Evolutionary conservation across 2,329 filamentous ascomycete genomes (phyloP), one percentile per base, ranked within the genome.

Genomic region (Phaeoacremonium minimum): DNA sequence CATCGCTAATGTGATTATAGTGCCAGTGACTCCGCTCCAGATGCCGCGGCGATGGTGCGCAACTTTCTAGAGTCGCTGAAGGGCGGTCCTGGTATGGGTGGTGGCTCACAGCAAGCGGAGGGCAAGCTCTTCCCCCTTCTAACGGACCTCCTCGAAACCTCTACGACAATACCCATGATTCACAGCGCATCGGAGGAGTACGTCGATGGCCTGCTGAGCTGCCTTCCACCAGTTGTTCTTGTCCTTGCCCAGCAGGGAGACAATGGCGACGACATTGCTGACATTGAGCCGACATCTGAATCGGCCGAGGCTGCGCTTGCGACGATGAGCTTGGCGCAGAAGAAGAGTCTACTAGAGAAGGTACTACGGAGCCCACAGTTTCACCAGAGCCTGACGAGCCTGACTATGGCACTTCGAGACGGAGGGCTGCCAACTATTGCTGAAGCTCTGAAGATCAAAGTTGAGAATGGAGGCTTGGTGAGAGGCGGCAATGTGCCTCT

Each of bases 311-410:
- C 83, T 28, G 87, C 86, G 18, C 80, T 87, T 45, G 75, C 83
- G 42, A 82, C 85, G 6, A 73, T 96, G 51, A 83, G 77, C 36
- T 58, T 83, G 7, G 73, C 73, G 4, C 83, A 93, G 56, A 97
- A 97, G 70, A 87, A 85, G 53, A 71, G 75, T 15, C 75, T 97
- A 11, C 63, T 98, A 30, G 83, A 81, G 57, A 84, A 83, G 54
- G 89, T 97, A 7, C 66, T 97, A 12, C 79, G 87, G 45, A 94
- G 87, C 46, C 91, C 93, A 14, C 93, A 98, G 55, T 89, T 98
- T 53, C 78, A 80, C 42, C 93, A 97, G 60, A 91, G 87, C 47
- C 64, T 96, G 28, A 78, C 80, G 1, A 93, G 85, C 55, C 66
- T 98, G 49, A 95, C 89, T 1, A 80, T 89, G 61, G 93, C 93